These are phyloP conservation scores for Thermothielavioides terrestris DNA, from an alignment of 495 filamentous ascomycete genomes.

Conservation along the genomic window DNA sequence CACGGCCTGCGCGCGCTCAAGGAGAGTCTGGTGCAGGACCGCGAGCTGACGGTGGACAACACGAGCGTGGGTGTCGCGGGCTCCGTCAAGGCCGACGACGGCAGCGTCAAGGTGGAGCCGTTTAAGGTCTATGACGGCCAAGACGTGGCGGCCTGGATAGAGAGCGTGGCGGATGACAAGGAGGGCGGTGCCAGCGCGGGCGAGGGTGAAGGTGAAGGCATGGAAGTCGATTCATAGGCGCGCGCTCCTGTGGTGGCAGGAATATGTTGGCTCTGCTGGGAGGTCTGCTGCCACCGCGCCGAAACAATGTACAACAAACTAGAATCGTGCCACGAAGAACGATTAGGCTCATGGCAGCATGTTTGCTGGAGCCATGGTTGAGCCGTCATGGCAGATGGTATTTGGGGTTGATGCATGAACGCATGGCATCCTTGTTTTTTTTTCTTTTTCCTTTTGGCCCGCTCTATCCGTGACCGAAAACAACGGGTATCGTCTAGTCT, in stretches of 20 bases:
- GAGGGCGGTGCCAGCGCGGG: conserved; percentile 41
- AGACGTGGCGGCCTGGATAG: conserved; percentile 70
- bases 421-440: too few relatives aligned
- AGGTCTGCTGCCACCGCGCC: too few relatives aligned
- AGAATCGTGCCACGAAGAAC: background rate
- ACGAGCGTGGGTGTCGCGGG: conserved; percentile 84
- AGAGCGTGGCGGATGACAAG: conserved; percentile 52
- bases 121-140: conserved; percentile 91
- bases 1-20: conserved; percentile 89
- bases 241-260: background rate
- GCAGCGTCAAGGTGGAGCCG: conserved; percentile 53
- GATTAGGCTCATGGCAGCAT: too few relatives aligned
- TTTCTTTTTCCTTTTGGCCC: background rate
- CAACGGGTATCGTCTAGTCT: conserved; percentile 5
- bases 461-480: background rate
- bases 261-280: too few relatives aligned
- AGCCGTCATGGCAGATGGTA: too few relatives aligned
- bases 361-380: too few relatives aligned
- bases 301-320: background rate
- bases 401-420: too few relatives aligned
- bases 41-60: conserved; percentile 94
- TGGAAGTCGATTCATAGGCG: conserved; percentile 66
- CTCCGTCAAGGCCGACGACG: conserved; percentile 37
- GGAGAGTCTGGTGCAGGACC: conserved; percentile 93
- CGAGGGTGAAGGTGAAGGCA: conserved; percentile 42